These are phyloP conservation scores for Fallopia convolvulus DNA, from an alignment of 148 eudicot species.

Conservation along the genomic window DNA sequence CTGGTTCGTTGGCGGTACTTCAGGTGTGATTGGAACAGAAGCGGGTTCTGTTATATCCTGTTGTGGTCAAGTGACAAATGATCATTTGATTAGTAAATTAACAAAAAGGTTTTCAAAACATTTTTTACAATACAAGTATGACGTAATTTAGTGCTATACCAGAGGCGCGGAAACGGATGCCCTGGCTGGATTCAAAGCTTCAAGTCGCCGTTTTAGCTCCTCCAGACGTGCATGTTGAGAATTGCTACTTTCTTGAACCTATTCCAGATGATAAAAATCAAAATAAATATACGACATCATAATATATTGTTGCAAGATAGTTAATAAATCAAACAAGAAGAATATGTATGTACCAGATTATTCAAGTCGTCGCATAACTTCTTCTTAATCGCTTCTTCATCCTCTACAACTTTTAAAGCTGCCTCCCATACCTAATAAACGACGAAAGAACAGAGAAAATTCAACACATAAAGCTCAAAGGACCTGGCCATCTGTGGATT, in stretches of 20 bases:
- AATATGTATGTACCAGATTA: constrained; percentile 40
- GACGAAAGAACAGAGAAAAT: neutral
- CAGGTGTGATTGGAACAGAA: constrained; percentile 28
- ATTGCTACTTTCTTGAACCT: constrained; percentile 86
- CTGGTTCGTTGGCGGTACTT: constrained; percentile 18
- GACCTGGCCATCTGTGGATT: neutral
- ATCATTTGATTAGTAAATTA: neutral
- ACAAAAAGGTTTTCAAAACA: neutral
- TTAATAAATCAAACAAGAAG: neutral
- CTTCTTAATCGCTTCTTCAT: constrained; percentile 85
- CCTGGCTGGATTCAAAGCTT: constrained; percentile 84
- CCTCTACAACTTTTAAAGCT: constrained; percentile 62
- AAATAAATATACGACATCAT: neutral
- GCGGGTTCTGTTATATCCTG: constrained; percentile 7
- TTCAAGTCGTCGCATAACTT: constrained; percentile 87
- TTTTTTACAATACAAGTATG: neutral
- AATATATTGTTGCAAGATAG: neutral
- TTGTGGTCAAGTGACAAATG: neutral
- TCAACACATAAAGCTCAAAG: neutral
- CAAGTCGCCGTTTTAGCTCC: constrained; percentile 78
- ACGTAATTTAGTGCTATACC: neutral
- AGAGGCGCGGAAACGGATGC: constrained; percentile 37
- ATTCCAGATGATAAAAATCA: neutral
- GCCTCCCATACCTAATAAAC: constrained; percentile 57
- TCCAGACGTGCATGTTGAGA: constrained; percentile 69